Base-by-base conservation (phyloP, 352 stramenopile species). In the Phytophthora sojae region DNA sequence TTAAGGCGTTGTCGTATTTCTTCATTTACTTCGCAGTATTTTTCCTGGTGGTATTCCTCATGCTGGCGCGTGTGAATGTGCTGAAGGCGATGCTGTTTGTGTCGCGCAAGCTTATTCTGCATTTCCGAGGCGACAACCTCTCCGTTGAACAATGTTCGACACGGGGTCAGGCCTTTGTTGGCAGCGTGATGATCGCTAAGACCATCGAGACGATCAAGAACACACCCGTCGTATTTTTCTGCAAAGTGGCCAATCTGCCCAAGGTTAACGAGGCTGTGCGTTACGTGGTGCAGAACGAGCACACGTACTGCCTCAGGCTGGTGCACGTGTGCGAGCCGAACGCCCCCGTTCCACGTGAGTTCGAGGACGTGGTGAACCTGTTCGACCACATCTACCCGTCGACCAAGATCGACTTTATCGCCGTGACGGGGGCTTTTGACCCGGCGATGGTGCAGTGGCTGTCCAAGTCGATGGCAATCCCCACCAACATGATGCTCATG, bases 401-500 rank as follows among this genome's bases (percentile, higher is more conserved):
- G 61, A 79, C 96, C 54, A 95, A 96, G 78, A 94, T 97, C 58
- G 90, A 94, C 62, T 89, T 98, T 35, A 69, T 98, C 3, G 82
- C 86, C 17, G 76, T 98, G 30, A 82, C 83, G n/a, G 89, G 90
- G 9, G 65, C 67, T 5, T 93, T 93, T 54, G 79, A 89, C n/a
- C 88, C 91, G 0, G 81, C 80, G 25, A 84, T 94, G 64, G 83
- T 98, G 30, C 78, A 94, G 75, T 97, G 90, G 86, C 61, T 97
- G 32, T 83, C 77, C 19, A 64, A 78, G 57, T 80, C 84, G 11
- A 81, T 97, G 66, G 67, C 76, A 2, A 76, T 98, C 4, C 85
- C 83, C 5, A 89, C 77, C 35, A 97, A 96, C 69, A 92, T 94
- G 82, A 97, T 97, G 87, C 95, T 98, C 70, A 97, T 98, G 71